phyloP scores from a whole-genome alignment of 495 filamentous ascomycete species.

The Lasiosphaeris hirsuta region DNA sequence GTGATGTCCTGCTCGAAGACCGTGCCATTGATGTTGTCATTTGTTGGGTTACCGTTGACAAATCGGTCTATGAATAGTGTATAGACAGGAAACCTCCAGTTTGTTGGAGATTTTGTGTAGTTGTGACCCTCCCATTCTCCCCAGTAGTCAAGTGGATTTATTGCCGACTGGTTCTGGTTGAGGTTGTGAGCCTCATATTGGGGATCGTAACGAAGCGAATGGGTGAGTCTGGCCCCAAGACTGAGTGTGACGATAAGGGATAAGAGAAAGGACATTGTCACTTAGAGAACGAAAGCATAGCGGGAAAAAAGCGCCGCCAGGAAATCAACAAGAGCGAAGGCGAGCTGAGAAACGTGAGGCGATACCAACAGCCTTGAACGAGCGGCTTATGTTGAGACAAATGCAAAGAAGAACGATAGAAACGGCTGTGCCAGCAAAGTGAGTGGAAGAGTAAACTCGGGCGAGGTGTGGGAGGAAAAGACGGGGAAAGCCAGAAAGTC shows the following conservation, averaged over 20 bases:
- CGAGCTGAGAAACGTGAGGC: neutral
- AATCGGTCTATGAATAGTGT: slow-evolving; percentile 66
- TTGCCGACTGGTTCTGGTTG: slow-evolving; percentile 57
- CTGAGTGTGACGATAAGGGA: slow-evolving; percentile 11
- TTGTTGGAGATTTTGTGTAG: slow-evolving; percentile 56
- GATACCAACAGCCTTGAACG: neutral
- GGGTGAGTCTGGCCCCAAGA: slow-evolving; percentile 9
- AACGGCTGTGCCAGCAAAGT: too few relatives aligned
- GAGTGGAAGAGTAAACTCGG: too few relatives aligned
- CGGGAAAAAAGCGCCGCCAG: slow-evolving; percentile 1
- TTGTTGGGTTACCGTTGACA: slow-evolving; percentile 67
- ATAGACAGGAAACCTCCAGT: slow-evolving; percentile 70
- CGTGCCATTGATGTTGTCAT: slow-evolving; percentile 69
- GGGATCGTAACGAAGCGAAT: slow-evolving; percentile 51
- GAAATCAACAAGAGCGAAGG: neutral
- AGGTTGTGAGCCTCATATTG: slow-evolving; percentile 53
- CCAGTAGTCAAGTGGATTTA: slow-evolving; percentile 56
- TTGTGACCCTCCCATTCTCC: slow-evolving; percentile 49
- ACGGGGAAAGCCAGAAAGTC: too few relatives aligned
- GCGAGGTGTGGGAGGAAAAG: too few relatives aligned
- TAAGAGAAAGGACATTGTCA: slow-evolving; percentile 7
- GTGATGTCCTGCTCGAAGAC: slow-evolving; percentile 65
- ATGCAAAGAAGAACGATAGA: too few relatives aligned
- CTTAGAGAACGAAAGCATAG: slow-evolving; percentile 12
- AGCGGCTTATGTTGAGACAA: too few relatives aligned